Conservation (phyloP, 192 early-diverging fungal species). For the Haplosporangium gracile region DNA sequence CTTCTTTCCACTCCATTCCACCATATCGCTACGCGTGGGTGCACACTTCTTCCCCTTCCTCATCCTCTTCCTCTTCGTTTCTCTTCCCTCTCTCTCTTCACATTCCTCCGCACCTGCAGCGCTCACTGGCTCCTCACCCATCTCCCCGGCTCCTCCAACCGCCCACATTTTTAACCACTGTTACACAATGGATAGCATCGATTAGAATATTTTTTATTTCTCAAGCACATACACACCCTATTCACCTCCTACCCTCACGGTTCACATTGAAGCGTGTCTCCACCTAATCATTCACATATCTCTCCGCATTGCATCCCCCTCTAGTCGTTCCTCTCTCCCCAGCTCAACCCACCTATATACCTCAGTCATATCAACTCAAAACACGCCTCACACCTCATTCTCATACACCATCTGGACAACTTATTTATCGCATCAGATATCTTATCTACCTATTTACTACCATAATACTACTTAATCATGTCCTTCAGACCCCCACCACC, state of each 20-base stretch:
- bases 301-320: background rate
- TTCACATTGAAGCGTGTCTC: background rate
- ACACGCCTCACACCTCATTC: background rate
- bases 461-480: background rate
- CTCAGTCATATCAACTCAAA: background rate
- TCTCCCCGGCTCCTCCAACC: no score
- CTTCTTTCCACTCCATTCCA: background rate
- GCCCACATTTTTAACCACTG: no score
- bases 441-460: no score
- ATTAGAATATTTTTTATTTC: background rate
- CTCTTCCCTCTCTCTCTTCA: background rate
- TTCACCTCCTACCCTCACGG: background rate
- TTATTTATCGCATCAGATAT: background rate
- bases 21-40: background rate
- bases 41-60: background rate
- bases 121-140: background rate
- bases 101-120: background rate
- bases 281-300: background rate
- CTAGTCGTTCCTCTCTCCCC: background rate
- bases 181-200: background rate
- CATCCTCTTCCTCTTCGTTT: background rate
- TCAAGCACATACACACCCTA: background rate
- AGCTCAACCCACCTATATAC: background rate
- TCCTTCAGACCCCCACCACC: background rate
- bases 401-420: background rate